Percentiles rank a stretch among this genome's conserved stretches.
phyloP scores from a whole-genome alignment of 2,329 filamentous ascomycete genomes.

The Penicillium sp. region DNA sequence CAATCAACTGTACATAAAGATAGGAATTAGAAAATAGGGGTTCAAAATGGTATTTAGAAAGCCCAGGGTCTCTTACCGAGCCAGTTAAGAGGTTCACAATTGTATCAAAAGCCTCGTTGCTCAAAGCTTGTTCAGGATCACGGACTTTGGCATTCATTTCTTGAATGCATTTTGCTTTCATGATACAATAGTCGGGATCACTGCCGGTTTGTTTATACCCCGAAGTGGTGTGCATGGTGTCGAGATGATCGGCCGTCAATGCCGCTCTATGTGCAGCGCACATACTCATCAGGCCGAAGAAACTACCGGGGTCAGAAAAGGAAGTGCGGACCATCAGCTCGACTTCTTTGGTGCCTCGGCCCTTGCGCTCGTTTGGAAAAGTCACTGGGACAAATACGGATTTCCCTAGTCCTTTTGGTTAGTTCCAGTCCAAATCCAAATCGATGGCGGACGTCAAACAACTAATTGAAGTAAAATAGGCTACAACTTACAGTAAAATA shows the following conservation, averaged over 20 bases:
- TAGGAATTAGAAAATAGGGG: conserved; percentile 13
- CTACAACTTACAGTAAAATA: conserved; percentile 39
- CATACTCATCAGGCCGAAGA: conserved; percentile 46
- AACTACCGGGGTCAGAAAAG: conserved; percentile 41
- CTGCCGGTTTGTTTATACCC: conserved; percentile 25
- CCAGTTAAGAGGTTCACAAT: conserved; percentile 44
- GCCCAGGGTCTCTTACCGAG: conserved; percentile 30
- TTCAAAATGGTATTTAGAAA: neutral
- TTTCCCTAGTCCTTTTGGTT: conserved; percentile 31
- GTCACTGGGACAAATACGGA: conserved; percentile 44
- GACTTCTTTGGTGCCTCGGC: conserved; percentile 29
- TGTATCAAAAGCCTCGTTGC: conserved; percentile 41
- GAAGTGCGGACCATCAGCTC: conserved; percentile 37
- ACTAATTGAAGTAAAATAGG: neutral
- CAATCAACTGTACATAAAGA: conserved; percentile 33
- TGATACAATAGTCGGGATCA: conserved; percentile 44
- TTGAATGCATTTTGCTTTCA: conserved; percentile 42
- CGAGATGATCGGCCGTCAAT: conserved; percentile 30
- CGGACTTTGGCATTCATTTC: conserved; percentile 39
- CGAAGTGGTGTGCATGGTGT: conserved; percentile 21
- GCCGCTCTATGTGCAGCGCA: conserved; percentile 45
- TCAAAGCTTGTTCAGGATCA: conserved; percentile 32
- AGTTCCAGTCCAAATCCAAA: conserved; percentile 8
- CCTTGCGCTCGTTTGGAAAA: conserved; percentile 39
- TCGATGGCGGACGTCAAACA: neutral